Base-by-base conservation (phyloP, 768 basidiomycete genomes). In the Lactifluus volemus region DNA sequence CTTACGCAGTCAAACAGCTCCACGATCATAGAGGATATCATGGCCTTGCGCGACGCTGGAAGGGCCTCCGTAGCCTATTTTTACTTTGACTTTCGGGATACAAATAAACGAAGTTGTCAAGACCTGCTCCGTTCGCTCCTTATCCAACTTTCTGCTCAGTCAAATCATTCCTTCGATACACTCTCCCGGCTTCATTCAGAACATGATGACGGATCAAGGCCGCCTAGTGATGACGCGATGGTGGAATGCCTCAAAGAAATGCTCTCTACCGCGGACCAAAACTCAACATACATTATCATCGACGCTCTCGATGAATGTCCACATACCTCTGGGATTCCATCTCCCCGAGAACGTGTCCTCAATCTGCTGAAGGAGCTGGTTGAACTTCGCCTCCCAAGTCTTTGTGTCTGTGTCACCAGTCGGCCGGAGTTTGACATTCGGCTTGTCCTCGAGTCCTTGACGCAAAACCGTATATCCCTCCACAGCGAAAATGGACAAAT, bases 391-490 rank as follows among this genome's bases (percentile, higher is more conserved):
- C 38, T 42, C 14, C 53, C 38, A 2, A 45, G 44, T 12, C 5
- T 60, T 3, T 49, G 25, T 21, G 29, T 60, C 14, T 60, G 59
- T 11, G 41, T 50, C 0, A 55, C 59, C 10, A 60, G 59, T 14
- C 49, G 59, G 3, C 32, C 59, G 5, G 60, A 61, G 39, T 30
- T 38, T n/a, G 60, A 61, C 49, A 50, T 61, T 25, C 49, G 7
- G 41, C 1, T 8, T 11, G 25, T 45, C 15, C 54, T 61, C 17
- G 14, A 55, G 30, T 11, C 41, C 4, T 36, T 61, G 5, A 8
- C 60, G 11, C 4, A 1, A 38, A 19, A 8, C 12, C 15, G 9
- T 41, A 3, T 34, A 5, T 34, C 6, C 32, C 32, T 34, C 32
- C 32, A 34, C 32, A 34, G 9, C 32, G 32, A 34, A 34, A 34